Percentiles rank a stretch among this genome's conserved stretches.
These are phyloP conservation scores for Phytopythium chamaehyphon DNA, from an alignment of 352 stramenopile species.

Conservation along the genomic window DNA sequence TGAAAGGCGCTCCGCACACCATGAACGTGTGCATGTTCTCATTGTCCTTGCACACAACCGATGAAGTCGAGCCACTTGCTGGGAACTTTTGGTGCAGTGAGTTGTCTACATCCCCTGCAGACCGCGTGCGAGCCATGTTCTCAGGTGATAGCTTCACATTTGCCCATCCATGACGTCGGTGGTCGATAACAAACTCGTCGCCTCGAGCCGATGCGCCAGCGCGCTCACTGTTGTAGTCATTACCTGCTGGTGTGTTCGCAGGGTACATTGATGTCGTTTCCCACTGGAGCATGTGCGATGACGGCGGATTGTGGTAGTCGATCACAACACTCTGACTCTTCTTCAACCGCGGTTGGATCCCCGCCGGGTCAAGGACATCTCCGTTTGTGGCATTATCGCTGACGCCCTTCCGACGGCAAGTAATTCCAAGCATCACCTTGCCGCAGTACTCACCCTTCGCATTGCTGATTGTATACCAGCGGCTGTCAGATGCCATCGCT, in stretches of 20 bases:
- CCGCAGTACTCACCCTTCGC: slow-evolving; percentile 84
- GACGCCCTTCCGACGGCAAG: slow-evolving; percentile 36
- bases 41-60: slow-evolving; percentile 82
- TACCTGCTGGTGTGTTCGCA: slow-evolving; percentile 3
- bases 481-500: slow-evolving; percentile 62
- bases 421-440: slow-evolving; percentile 80
- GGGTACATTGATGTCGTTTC: slow-evolving; percentile 21
- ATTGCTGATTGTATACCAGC: slow-evolving; percentile 87
- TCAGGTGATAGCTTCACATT: slow-evolving; percentile 80
- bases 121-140: slow-evolving; percentile 42
- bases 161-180: slow-evolving; percentile 66
- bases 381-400: slow-evolving; percentile 12
- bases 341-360: slow-evolving; percentile 53
- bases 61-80: slow-evolving; percentile 28
- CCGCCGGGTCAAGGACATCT: slow-evolving; percentile 7
- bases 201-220: slow-evolving; percentile 14
- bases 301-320: slow-evolving; percentile 61
- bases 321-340: slow-evolving; percentile 80
- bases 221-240: slow-evolving; percentile 12
- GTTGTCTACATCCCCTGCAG: slow-evolving; percentile 36
- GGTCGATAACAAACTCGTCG: slow-evolving; percentile 40
- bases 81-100: slow-evolving; percentile 39
- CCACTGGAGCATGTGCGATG: slow-evolving; percentile 75
- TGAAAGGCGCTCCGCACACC: slow-evolving; percentile 86
- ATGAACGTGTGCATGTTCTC: slow-evolving; percentile 88